Evolutionary conservation across 352 stramenopile genomes (phyloP).

Genomic region (Phytopythium boreale): DNA sequence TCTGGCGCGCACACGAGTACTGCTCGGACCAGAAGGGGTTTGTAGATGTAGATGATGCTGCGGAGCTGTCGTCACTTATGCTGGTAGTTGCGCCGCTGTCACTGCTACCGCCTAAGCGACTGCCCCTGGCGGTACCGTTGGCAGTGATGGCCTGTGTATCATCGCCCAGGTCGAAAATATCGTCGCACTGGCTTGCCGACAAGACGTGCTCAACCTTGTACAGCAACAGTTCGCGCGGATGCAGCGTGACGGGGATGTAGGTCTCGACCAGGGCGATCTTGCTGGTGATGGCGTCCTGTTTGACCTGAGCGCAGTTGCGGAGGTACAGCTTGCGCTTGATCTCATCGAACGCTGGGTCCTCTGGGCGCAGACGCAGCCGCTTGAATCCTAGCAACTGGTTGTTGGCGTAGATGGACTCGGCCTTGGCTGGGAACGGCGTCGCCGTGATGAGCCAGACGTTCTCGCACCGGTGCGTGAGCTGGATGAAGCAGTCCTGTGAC

Average conservation of each 20-base stretch:
- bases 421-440: slow-evolving; percentile 78
- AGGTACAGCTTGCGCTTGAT: slow-evolving; percentile 89
- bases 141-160: slow-evolving; percentile 25
- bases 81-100: slow-evolving; percentile 4
- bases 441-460: slow-evolving; percentile 87
- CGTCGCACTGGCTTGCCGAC: slow-evolving; percentile 25
- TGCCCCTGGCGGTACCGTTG: slow-evolving; percentile 16
- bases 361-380: slow-evolving; percentile 50
- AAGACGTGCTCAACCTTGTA: slow-evolving; percentile 71
- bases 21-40: slow-evolving; percentile 34
- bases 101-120: neutral
- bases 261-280: slow-evolving; percentile 73
- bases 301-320: slow-evolving; percentile 78
- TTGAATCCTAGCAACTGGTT: slow-evolving; percentile 87
- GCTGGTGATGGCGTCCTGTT: slow-evolving; percentile 76
- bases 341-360: slow-evolving; percentile 80
- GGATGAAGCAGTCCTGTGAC: slow-evolving; percentile 81
- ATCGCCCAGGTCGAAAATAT: slow-evolving; percentile 43
- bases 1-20: slow-evolving; percentile 55
- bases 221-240: slow-evolving; percentile 64
- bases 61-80: neutral
- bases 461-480: slow-evolving; percentile 67
- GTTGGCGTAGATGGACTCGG: slow-evolving; percentile 85
- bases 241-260: slow-evolving; percentile 67
- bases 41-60: neutral